These are phyloP conservation scores for Peronospora destructor DNA, from an alignment of 352 stramenopile genomes.

Conservation along the genomic window DNA sequence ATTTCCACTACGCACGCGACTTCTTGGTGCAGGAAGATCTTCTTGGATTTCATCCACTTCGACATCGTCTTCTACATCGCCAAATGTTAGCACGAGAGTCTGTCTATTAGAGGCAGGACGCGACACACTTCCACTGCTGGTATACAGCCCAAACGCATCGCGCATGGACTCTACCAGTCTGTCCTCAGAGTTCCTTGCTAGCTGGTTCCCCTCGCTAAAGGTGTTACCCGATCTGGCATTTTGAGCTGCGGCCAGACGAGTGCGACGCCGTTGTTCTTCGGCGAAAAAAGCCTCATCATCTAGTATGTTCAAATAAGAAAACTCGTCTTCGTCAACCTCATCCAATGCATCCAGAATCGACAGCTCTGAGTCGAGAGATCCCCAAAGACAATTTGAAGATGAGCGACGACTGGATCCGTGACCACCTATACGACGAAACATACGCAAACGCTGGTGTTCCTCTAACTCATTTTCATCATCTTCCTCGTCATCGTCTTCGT, in stretches of 20 bases:
- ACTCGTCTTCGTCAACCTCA: constrained; percentile 80
- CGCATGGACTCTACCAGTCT: constrained; percentile 36
- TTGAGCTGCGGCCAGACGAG: constrained; percentile 23
- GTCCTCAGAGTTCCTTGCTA: constrained; percentile 20
- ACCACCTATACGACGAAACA: constrained; percentile 34
- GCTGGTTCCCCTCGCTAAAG: constrained; percentile 11
- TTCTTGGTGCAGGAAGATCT: constrained; percentile 2
- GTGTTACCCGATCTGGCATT: constrained; percentile 13
- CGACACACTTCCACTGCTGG: constrained; percentile 6
- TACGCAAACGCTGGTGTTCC: constrained; percentile 49
- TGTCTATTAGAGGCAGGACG: constrained; percentile 20
- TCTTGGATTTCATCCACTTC: constrained; percentile 11
- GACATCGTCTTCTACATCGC: constrained; percentile 26
- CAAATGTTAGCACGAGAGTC: constrained; percentile 39
- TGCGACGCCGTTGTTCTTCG: constrained; percentile 47
- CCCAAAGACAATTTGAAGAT: constrained; percentile 48
- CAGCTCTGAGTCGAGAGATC: constrained; percentile 62
- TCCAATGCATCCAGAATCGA: constrained; percentile 67
- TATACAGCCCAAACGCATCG: constrained; percentile 30
- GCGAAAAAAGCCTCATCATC: constrained; percentile 57
- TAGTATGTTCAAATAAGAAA: constrained; percentile 70
- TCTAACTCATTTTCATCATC: constrained; percentile 57
- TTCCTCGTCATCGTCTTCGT: constrained; percentile 50
- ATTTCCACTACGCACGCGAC: constrained; percentile 8
- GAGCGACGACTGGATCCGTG: constrained; percentile 29